Base-by-base conservation (phyloP, 805 yeast species). In the Wickerhamiella qilinensis region DNA sequence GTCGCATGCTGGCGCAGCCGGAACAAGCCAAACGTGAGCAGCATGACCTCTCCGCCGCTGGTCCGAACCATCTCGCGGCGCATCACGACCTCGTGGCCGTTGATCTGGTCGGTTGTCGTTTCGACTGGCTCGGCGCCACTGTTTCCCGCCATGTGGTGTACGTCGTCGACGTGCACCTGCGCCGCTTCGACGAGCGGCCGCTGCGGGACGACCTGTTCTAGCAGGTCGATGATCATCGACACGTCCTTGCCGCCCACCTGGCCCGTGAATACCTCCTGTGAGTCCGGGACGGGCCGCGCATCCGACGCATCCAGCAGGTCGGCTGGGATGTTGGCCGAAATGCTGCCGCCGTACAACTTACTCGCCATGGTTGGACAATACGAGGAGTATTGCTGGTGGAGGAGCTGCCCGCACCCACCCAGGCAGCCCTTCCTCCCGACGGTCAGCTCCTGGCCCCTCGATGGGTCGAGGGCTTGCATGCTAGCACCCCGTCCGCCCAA, bases 221-320 rank as follows among this genome's bases (percentile, higher is more conserved):
- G 47, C 6, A 65, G 47, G 38, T 65, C 70, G 32, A 66, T 44
- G 7, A 65, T 58, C 12, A 58, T 45, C 11, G 61, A 50, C 33
- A 57, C 57, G 25, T 59, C 59, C 19, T 45, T 41, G 15, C 45
- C 49, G 9, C 46, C 45, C 3, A 54, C 54, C 6, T 56, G 55
- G 37, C 67, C 67, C 3, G 86, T 73, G 55, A 70, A 91, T 20
- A 88, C 95, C 55, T 88, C 98, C 54, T 91, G 97, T 1, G 85
- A 75, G 51, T 91, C 96, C 0, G 98, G 97, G 3, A 91, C 72
- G 43, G 82, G 82, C 40, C 98, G 63, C 36, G 86, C 54, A 28
- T 63, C 56, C 1, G 94, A 78, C 1, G 85, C 95, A 56, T 91
- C 96, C 1, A 77, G 52, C 36, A 77, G 64, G 0, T 69, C 70